Conservation (phyloP, 1,139 yeast genomes). For the Sugiyamaella sp. region DNA sequence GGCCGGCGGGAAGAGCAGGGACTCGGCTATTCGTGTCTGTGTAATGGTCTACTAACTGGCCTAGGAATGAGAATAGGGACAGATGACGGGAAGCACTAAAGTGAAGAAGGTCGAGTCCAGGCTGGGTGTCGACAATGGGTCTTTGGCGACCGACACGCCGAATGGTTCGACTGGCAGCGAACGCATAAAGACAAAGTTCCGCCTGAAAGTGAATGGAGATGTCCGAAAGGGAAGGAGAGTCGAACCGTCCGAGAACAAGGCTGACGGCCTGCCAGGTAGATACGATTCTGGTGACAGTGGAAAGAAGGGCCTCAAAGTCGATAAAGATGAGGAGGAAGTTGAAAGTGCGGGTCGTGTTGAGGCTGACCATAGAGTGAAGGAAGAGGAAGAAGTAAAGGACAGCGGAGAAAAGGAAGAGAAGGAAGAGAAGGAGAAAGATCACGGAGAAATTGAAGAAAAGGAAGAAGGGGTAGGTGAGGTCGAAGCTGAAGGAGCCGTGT, state of each 20-base stretch:
- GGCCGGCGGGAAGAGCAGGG: background rate
- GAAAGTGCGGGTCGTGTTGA: too few relatives aligned
- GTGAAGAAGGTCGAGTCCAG: background rate
- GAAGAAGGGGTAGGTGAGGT: background rate
- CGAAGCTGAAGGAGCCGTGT: background rate
- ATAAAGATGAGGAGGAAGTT: too few relatives aligned
- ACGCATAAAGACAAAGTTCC: background rate
- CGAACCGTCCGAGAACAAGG: too few relatives aligned
- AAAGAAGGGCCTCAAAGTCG: too few relatives aligned
- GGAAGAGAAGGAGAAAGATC: background rate
- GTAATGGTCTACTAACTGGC: background rate
- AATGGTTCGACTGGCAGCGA: background rate
- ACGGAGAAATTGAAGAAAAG: background rate
- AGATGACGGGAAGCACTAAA: background rate
- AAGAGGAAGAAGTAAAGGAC: background rate
- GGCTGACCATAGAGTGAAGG: too few relatives aligned
- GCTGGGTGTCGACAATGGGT: constrained; percentile 1
- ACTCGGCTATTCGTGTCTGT: background rate
- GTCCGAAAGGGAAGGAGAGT: background rate
- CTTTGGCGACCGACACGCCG: background rate
- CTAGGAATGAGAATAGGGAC: background rate
- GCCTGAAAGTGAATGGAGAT: background rate
- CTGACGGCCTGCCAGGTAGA: too few relatives aligned
- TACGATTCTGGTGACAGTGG: too few relatives aligned
- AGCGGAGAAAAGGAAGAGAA: background rate